Conservation (phyloP, 75 land plant genomes). For the Azolla pinnata region DNA sequence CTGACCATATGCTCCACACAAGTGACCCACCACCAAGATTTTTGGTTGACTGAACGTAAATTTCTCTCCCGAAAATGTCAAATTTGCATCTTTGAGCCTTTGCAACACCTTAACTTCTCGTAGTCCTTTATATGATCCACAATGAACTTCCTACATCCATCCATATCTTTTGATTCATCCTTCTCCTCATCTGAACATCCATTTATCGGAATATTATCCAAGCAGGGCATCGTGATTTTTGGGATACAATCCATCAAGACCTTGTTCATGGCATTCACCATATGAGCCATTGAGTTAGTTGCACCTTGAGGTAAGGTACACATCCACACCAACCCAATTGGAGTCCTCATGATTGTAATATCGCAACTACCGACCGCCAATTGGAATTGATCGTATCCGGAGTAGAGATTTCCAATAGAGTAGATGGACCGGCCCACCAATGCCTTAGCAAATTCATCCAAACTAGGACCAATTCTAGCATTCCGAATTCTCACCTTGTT, state of each 20-base stretch:
- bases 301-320: constrained; percentile 1
- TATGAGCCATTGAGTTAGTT: too few species aligned
- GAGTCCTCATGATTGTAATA: neutral
- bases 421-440: neutral
- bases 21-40: neutral
- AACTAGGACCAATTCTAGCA: neutral
- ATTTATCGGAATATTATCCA: constrained; percentile 1
- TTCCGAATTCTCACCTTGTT: constrained; percentile 1
- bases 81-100: neutral
- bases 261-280: neutral
- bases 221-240: neutral
- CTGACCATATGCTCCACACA: neutral
- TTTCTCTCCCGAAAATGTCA: neutral
- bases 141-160: constrained; percentile 1
- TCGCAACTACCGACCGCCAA: neutral
- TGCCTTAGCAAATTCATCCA: constrained; percentile 1
- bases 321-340: too few species aligned
- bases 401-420: neutral
- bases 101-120: neutral
- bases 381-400: too few species aligned
- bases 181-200: constrained; percentile 4
- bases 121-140: constrained; percentile 5
- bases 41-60: neutral
- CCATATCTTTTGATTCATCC: neutral
- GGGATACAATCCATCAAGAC: neutral